These are phyloP conservation scores for Mycena filopes DNA, from an alignment of 768 basidiomycete genomes.

Conservation along the genomic window DNA sequence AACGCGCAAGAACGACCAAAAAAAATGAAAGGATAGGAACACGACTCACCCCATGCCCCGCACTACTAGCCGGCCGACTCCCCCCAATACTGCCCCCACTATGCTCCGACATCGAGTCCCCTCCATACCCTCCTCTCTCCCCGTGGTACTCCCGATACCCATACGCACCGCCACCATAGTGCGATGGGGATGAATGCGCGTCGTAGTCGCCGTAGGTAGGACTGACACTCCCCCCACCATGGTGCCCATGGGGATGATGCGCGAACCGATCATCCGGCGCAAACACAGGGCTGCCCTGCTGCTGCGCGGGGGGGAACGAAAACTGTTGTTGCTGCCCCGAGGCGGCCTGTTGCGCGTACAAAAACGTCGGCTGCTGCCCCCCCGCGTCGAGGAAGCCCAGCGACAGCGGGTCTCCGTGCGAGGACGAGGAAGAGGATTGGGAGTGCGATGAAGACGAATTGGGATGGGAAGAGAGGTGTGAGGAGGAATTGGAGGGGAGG, in stretches of 20 bases:
- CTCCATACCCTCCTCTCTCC: not conserved
- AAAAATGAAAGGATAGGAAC: not conserved
- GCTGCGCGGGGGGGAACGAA: not conserved
- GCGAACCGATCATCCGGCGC: not conserved
- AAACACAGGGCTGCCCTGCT: not conserved
- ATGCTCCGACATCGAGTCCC: not conserved
- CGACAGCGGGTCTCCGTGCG: not conserved
- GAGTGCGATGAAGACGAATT: not conserved
- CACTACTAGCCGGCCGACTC: slow-evolving; percentile 23
- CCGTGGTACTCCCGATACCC: not conserved
- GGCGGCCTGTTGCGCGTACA: slow-evolving; percentile 27
- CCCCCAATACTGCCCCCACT: slow-evolving; percentile 2
- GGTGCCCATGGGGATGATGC: not conserved
- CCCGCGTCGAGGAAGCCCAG: not conserved
- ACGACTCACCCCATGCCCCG: slow-evolving; percentile 17
- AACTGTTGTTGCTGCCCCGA: not conserved
- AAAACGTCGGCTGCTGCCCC: not conserved
- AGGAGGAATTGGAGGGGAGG: slow-evolving; percentile 17
- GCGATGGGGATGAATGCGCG: not conserved
- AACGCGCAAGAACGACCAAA: not conserved
- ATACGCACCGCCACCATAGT: not conserved
- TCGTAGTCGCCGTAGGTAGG: not conserved
- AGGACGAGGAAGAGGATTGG: not conserved
- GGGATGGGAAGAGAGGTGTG: not conserved
- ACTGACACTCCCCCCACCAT: not conserved